These are phyloP conservation scores for Blastocladiella britannica DNA, from an alignment of 192 early-diverging fungal genomes.

Conservation along the genomic window DNA sequence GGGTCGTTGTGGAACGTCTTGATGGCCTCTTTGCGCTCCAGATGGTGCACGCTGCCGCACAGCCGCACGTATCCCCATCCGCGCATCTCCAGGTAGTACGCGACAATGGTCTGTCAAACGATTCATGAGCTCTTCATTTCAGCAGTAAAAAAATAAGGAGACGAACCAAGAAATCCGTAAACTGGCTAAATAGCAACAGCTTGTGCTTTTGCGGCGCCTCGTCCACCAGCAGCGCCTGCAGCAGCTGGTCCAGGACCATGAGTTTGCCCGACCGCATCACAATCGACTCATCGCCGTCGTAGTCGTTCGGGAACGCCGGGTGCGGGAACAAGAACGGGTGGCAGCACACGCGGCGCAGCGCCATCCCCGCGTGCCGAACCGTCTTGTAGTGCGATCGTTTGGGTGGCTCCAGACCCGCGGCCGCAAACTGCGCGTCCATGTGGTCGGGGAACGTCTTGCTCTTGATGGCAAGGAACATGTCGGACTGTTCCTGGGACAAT, in stretches of 20 bases:
- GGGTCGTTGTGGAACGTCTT: conserved; percentile 37
- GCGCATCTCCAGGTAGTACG: conserved; percentile 45
- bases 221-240: conserved; percentile 47
- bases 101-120: no score
- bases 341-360: conserved; percentile 87
- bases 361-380: conserved; percentile 39
- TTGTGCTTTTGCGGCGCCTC: conserved; percentile 44
- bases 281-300: conserved; percentile 26
- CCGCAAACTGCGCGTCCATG: not conserved
- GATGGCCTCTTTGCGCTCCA: conserved; percentile 34
- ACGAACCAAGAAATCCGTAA: conserved; percentile 71
- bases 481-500: not conserved
- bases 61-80: conserved; percentile 37
- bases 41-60: conserved; percentile 37
- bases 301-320: conserved; percentile 37
- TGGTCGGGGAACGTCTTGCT: not conserved
- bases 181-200: conserved; percentile 85
- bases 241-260: conserved; percentile 55
- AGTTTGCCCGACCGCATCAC: conserved; percentile 72
- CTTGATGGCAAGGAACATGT: not conserved
- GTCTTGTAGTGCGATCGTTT: not conserved
- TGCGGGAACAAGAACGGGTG: conserved; percentile 71
- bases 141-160: conserved; percentile 21
- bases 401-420: not conserved
- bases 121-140: conserved; percentile 2